Evolutionary conservation across 108 stramenopile species (phyloP).

Genomic region (Nitzschia inconspicua): DNA sequence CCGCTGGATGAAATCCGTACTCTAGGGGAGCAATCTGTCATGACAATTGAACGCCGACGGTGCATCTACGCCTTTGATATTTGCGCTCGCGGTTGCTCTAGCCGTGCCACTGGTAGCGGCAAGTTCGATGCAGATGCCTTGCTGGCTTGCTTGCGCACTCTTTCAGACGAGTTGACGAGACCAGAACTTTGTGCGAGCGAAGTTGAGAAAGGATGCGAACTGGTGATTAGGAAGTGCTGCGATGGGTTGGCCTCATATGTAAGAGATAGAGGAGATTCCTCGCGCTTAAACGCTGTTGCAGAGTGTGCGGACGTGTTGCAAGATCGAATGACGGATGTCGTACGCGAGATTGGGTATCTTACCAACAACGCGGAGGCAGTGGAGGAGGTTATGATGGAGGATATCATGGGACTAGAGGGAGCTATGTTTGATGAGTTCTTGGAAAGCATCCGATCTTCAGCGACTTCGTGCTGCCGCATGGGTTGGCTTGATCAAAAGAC

Average conservation of each 20-base stretch:
- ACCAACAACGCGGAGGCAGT: constrained; percentile 49
- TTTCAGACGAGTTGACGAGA: constrained; percentile 73
- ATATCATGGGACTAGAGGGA: constrained; percentile 66
- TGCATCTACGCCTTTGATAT: constrained; percentile 89
- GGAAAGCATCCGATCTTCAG: constrained; percentile 62
- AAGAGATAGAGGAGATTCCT: constrained; percentile 75
- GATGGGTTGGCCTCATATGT: constrained; percentile 84
- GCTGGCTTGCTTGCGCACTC: constrained; percentile 58
- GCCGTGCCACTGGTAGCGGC: constrained; percentile 78
- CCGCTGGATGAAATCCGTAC: constrained; percentile 62
- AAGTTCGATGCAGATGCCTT: constrained; percentile 81
- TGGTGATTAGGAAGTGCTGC: constrained; percentile 79
- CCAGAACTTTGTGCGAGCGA: constrained; percentile 77
- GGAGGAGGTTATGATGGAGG: constrained; percentile 70
- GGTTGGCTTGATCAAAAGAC: constrained; percentile 58
- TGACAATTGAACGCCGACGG: constrained; percentile 75
- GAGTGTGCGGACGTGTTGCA: constrained; percentile 84
- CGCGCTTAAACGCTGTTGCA: constrained; percentile 80
- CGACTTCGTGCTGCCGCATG: constrained; percentile 60
- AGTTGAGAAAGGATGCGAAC: constrained; percentile 81
- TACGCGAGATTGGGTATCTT: constrained; percentile 69
- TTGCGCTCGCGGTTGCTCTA: constrained; percentile 70
- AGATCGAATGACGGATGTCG: constrained; percentile 63
- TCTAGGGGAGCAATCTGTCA: constrained; percentile 66
- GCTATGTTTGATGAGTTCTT: constrained; percentile 84